Conservation (phyloP, 2,329 filamentous ascomycete genomes). For the Pseudogymnoascus sp. region DNA sequence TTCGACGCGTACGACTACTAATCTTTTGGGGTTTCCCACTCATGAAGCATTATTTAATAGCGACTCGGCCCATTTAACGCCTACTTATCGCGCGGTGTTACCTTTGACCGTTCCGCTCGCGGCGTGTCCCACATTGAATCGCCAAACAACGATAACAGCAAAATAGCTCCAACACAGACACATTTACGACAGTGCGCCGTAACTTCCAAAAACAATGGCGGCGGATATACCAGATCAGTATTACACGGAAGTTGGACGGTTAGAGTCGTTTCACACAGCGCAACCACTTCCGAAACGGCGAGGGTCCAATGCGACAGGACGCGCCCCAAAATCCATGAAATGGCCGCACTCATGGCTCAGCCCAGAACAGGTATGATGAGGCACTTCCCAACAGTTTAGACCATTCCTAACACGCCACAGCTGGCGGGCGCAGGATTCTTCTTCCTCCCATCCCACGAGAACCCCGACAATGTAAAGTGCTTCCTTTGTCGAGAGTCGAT, state of each 20-base stretch:
- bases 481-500: constrained; percentile 79
- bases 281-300: constrained; percentile 61
- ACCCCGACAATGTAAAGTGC: constrained; percentile 82
- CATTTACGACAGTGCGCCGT: background rate
- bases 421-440: constrained; percentile 89
- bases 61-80: background rate
- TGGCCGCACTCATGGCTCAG: constrained; percentile 75
- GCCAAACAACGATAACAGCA: background rate
- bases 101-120: background rate
- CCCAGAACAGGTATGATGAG: constrained; percentile 50
- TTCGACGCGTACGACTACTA: background rate
- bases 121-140: constrained; percentile 1
- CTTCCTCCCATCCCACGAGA: constrained; percentile 67
- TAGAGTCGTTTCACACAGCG: constrained; percentile 68
- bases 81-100: background rate
- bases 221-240: constrained; percentile 39
- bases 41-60: background rate
- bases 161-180: background rate
- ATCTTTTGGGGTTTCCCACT: background rate
- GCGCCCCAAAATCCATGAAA: constrained; percentile 48
- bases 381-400: background rate
- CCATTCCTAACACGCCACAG: constrained; percentile 37
- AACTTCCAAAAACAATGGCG: background rate
- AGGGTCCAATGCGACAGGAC: constrained; percentile 56
- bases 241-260: constrained; percentile 64